A percentile compares a stretch with the other conserved stretches of the same genome.
Conservation (phyloP, 2,329 filamentous ascomycete species). For the Penicillium paneum region DNA sequence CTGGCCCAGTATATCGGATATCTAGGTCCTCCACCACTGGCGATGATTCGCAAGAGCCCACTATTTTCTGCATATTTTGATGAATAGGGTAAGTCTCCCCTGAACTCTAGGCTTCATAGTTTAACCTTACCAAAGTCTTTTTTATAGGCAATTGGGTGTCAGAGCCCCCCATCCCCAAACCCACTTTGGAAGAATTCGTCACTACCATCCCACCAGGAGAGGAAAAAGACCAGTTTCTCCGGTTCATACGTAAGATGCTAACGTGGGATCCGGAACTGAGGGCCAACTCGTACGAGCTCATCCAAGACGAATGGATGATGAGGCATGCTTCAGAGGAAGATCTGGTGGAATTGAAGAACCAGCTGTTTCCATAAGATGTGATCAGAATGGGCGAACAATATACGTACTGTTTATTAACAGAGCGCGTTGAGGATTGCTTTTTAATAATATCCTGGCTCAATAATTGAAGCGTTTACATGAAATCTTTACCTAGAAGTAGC, state of each 20-base stretch:
- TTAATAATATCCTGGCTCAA: too few relatives aligned
- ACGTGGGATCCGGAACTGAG: slow-evolving; percentile 1
- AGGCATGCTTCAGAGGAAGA: neutral
- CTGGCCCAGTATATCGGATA: neutral
- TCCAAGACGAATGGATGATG: neutral
- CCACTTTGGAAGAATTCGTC: slow-evolving; percentile 1
- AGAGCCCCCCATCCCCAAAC: neutral
- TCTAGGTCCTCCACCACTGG: neutral
- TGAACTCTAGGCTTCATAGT: too few relatives aligned
- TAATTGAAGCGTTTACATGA: too few relatives aligned
- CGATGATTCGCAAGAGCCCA: neutral
- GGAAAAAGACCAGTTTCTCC: slow-evolving; percentile 3
- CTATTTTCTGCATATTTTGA: neutral
- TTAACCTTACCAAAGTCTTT: neutral
- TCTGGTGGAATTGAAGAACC: neutral
- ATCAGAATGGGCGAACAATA: neutral
- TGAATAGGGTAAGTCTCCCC: neutral
- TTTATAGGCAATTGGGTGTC: slow-evolving; percentile 2
- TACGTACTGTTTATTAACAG: too few relatives aligned
- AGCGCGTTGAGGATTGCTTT: too few relatives aligned
- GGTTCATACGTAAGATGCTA: slow-evolving; percentile 2
- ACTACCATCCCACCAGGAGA: slow-evolving; percentile 1
- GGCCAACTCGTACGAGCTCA: neutral
- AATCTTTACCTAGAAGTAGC: too few relatives aligned
- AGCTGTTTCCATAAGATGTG: neutral